A percentile compares a stretch with the other conserved stretches of the same genome.
Evolutionary conservation across 805 yeast genomes (phyloP).

Genomic region (Naumovozyma dairenensis): DNA sequence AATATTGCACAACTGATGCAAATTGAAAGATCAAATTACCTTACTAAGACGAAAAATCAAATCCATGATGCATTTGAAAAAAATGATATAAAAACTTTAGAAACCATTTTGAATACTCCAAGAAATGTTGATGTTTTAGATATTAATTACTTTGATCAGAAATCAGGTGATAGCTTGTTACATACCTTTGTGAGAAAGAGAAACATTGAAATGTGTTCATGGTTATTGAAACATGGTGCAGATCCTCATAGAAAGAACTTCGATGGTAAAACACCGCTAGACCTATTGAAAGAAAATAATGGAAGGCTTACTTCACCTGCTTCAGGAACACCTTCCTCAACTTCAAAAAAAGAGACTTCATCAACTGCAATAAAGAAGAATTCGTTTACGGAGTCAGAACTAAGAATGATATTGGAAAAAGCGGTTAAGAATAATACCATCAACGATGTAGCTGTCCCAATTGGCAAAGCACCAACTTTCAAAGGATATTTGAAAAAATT

Average conservation of each 20-base stretch:
- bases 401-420: constrained; percentile 55
- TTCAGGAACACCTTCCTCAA: neutral
- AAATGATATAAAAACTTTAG: constrained; percentile 56
- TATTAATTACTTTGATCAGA: constrained; percentile 87
- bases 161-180: constrained; percentile 82
- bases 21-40: constrained; percentile 64
- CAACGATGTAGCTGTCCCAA: constrained; percentile 33
- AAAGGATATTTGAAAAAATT: constrained; percentile 90
- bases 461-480: constrained; percentile 60
- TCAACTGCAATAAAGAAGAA: constrained; percentile 13
- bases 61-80: constrained; percentile 61
- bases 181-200: constrained; percentile 75
- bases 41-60: constrained; percentile 57
- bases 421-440: constrained; percentile 72
- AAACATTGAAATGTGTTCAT: constrained; percentile 73
- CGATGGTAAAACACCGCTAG: constrained; percentile 72
- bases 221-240: constrained; percentile 86
- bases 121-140: constrained; percentile 76
- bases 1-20: constrained; percentile 71
- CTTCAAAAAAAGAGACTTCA: constrained; percentile 31
- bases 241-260: constrained; percentile 85
- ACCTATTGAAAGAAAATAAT: constrained; percentile 42
- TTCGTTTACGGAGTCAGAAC: constrained; percentile 22
- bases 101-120: constrained; percentile 52
- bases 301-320: neutral